These are phyloP conservation scores for Tolypocladium guangdongense DNA, from an alignment of 2,329 filamentous ascomycete genomes.

Conservation along the genomic window DNA sequence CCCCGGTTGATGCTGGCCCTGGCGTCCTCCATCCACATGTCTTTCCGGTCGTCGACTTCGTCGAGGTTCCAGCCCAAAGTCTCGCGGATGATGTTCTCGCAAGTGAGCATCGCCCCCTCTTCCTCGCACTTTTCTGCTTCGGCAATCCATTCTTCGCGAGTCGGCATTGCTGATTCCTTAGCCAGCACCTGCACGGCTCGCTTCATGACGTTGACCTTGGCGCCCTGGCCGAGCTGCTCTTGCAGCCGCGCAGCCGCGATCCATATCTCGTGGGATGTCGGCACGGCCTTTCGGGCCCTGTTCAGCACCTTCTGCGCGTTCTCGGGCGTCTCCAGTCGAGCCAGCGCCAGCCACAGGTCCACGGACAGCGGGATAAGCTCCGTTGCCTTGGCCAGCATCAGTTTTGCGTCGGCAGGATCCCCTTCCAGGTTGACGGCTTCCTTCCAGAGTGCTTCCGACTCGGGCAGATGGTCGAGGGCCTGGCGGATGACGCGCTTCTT, in stretches of 20 bases:
- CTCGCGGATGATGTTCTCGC: constrained; percentile 79
- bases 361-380: constrained; percentile 90
- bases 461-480: constrained; percentile 83
- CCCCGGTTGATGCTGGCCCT: constrained; percentile 70
- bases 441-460: constrained; percentile 97
- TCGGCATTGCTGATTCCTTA: constrained; percentile 90
- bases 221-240: constrained; percentile 70
- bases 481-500: constrained; percentile 91
- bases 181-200: constrained; percentile 80
- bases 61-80: constrained; percentile 89
- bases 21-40: constrained; percentile 93
- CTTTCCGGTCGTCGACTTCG: constrained; percentile 91
- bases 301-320: constrained; percentile 94
- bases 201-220: constrained; percentile 86
- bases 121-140: constrained; percentile 93
- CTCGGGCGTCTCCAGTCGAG: constrained; percentile 77
- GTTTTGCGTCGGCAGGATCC: constrained; percentile 72
- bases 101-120: constrained; percentile 79
- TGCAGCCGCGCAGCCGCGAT: constrained; percentile 86
- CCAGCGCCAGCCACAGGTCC: constrained; percentile 89
- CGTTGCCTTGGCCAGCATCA: constrained; percentile 87
- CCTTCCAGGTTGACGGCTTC: constrained; percentile 93
- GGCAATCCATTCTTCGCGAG: constrained; percentile 91
- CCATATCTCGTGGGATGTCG: constrained; percentile 93
- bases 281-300: constrained; percentile 84